Evolutionary conservation across 164 flowering plant species (phyloP).

Genomic region (Umbellularia californica): DNA sequence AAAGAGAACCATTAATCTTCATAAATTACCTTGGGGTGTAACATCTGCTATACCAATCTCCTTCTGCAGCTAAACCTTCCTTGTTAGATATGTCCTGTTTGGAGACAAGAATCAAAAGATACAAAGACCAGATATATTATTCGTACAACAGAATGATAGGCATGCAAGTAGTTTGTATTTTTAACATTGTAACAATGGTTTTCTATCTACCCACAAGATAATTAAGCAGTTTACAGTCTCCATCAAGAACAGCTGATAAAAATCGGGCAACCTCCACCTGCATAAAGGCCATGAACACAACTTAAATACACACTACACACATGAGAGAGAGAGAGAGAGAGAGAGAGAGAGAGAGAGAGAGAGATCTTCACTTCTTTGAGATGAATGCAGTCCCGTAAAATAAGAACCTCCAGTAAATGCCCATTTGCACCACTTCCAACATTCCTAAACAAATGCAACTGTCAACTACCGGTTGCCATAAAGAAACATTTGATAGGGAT

Average conservation of each 20-base stretch:
- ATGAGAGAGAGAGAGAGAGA: neutral
- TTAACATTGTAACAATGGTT: neutral
- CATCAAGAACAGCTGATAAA: conserved; percentile 51
- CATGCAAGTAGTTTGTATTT: neutral
- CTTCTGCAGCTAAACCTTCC: conserved; percentile 83
- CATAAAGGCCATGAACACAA: conserved; percentile 4
- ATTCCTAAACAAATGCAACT: conserved; percentile 35
- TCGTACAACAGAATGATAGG: conserved; percentile 1
- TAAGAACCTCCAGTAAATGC: conserved; percentile 55
- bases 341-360: conserved; percentile 14
- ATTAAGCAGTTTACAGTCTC: conserved; percentile 64
- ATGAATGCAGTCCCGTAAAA: conserved; percentile 91
- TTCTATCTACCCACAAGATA: conserved; percentile 56
- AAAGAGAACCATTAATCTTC: neutral
- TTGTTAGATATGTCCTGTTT: conserved; percentile 82
- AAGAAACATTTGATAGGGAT: neutral
- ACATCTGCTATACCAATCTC: conserved; percentile 64
- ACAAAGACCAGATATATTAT: neutral
- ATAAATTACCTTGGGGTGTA: conserved; percentile 48
- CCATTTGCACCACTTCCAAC: conserved; percentile 51
- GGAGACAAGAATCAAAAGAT: conserved; percentile 5
- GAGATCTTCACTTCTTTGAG: conserved; percentile 60
- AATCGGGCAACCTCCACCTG: conserved; percentile 75
- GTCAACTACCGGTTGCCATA: neutral
- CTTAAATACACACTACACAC: neutral